Evolutionary conservation across 139 green algal genomes (phyloP).

Genomic region (Micromonas commoda): DNA sequence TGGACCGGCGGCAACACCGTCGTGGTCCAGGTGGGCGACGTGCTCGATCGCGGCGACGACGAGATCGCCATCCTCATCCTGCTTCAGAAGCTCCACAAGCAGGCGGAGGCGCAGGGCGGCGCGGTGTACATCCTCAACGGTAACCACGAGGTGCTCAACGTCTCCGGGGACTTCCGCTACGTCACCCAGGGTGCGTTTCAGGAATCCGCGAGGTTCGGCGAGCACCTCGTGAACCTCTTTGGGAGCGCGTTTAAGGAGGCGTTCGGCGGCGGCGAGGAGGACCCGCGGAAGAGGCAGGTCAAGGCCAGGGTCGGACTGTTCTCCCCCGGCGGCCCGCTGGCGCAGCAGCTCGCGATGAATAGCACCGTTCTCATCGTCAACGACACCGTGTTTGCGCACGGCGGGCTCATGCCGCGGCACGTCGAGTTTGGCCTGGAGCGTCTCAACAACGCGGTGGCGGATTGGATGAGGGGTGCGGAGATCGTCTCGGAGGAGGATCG

Average conservation of each 20-base stretch:
- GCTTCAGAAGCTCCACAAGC: slow-evolving; percentile 66
- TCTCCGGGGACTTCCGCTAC: slow-evolving; percentile 74
- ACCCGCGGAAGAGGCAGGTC: slow-evolving; percentile 12
- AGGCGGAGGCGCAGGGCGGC: slow-evolving; percentile 63
- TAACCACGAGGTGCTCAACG: slow-evolving; percentile 75
- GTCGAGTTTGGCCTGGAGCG: slow-evolving; percentile 79
- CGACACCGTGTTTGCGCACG: slow-evolving; percentile 91
- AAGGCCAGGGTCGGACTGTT: slow-evolving; percentile 51
- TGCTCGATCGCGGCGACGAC: slow-evolving; percentile 29
- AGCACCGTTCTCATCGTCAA: slow-evolving; percentile 64
- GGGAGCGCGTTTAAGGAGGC: not conserved
- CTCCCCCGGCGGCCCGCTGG: slow-evolving; percentile 59
- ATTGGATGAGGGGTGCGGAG: slow-evolving; percentile 37
- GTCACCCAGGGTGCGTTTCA: slow-evolving; percentile 40
- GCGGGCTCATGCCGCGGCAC: slow-evolving; percentile 82
- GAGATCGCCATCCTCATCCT: slow-evolving; percentile 63
- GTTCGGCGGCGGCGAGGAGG: slow-evolving; percentile 1
- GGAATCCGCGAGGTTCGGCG: slow-evolving; percentile 33
- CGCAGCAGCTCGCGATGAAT: slow-evolving; percentile 70
- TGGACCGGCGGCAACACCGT: slow-evolving; percentile 39
- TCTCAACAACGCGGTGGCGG: slow-evolving; percentile 51
- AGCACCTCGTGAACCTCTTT: slow-evolving; percentile 26
- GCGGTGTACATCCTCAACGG: slow-evolving; percentile 81
- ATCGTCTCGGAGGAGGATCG: not conserved
- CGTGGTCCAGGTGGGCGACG: slow-evolving; percentile 77